phyloP scores from a whole-genome alignment of 257 asterid genomes.

The Solanum gandarillasii region DNA sequence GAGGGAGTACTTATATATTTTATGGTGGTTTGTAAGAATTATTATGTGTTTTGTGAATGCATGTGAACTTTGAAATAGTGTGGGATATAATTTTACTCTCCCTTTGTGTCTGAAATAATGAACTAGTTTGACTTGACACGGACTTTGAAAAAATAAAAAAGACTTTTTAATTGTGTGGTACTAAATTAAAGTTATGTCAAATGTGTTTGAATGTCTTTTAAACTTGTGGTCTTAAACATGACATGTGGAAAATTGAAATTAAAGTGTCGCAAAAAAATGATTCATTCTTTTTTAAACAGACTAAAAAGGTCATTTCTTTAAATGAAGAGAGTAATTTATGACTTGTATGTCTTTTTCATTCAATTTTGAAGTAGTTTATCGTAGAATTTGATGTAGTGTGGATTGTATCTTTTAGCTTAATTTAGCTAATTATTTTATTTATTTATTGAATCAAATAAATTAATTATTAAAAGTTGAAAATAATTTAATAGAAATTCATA shows the following conservation, averaged over 20 bases:
- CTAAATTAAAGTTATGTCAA: no score
- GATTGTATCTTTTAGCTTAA: neutral
- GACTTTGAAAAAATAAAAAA: no score
- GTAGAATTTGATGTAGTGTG: neutral
- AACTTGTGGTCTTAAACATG: neutral
- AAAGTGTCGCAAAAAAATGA: no score
- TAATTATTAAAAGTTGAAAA: neutral
- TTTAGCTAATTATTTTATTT: neutral
- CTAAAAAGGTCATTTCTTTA: no score
- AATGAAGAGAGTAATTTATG: neutral
- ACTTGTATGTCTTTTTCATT: neutral
- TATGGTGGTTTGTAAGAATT: no score
- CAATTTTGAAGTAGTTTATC: neutral
- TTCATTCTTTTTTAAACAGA: no score
- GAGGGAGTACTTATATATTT: no score
- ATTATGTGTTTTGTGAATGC: neutral
- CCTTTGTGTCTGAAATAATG: no score
- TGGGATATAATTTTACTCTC: neutral
- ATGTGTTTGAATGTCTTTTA: neutral
- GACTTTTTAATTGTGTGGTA: accelerated
- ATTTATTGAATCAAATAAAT: no score
- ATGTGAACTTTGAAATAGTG: neutral
- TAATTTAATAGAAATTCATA: neutral
- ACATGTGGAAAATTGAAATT: no score
- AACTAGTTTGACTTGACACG: neutral